phyloP scores from a whole-genome alignment of 2,329 filamentous ascomycete genomes.

The Phialemonium atrogriseum region DNA sequence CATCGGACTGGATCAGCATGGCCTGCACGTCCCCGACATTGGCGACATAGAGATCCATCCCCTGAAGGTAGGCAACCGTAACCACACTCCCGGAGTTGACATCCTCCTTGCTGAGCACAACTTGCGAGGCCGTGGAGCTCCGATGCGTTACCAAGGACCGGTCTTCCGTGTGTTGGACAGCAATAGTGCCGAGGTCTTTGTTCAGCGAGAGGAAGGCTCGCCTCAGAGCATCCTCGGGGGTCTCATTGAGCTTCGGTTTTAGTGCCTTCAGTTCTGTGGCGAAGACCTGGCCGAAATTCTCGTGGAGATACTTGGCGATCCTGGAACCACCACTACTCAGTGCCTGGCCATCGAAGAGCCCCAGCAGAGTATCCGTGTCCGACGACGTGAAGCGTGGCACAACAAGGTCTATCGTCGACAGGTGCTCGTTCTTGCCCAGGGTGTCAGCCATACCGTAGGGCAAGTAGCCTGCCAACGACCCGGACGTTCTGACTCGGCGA shows the following conservation, averaged over 20 bases:
- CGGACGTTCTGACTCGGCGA: conserved; percentile 89
- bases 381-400: conserved; percentile 85
- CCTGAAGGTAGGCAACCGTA: conserved; percentile 82
- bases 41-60: conserved; percentile 84
- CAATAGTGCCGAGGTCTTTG: conserved; percentile 84
- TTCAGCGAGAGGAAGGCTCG: conserved; percentile 84
- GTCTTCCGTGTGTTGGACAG: conserved; percentile 72
- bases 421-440: conserved; percentile 82
- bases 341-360: conserved; percentile 94
- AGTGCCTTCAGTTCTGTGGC: conserved; percentile 70
- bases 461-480: conserved; percentile 83
- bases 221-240: conserved; percentile 72
- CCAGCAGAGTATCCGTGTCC: conserved; percentile 82
- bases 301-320: conserved; percentile 92
- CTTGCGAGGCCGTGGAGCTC: conserved; percentile 56
- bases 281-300: conserved; percentile 87
- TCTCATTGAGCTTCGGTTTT: conserved; percentile 60
- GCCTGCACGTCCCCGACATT: conserved; percentile 95
- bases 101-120: conserved; percentile 81
- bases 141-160: conserved; percentile 59
- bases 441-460: conserved; percentile 98
- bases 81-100: conserved; percentile 85
- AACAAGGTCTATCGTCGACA: conserved; percentile 93
- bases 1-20: conserved; percentile 87
- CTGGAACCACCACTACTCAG: conserved; percentile 85